Base-by-base conservation (phyloP, 2,329 filamentous ascomycete species). In the Arthroderma sp. region DNA sequence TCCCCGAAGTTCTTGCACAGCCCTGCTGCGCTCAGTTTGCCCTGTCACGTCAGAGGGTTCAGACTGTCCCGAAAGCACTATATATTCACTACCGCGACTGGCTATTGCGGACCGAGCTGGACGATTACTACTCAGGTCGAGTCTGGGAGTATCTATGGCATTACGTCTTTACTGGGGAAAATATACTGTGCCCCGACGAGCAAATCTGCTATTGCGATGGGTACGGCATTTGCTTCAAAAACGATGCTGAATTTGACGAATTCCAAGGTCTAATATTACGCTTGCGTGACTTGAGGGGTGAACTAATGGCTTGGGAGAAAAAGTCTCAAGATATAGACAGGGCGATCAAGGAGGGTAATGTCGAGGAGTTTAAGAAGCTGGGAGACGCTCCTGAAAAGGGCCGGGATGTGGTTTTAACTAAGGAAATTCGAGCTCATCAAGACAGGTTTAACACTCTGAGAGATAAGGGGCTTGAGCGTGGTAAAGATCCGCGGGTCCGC, bases 81-180 rank as follows among this genome's bases (percentile, higher is more conserved):
- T 80, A 74, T 53, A 61, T 75, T 22, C 72, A 68, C 54, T 74
- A 77, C 52, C 69, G 77, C 15, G 72, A 78, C 52, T 81, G 77
- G 77, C 60, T 80, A 2, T 62, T 78, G 29, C 66, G 67, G 11
- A 79, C 76, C 0, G 63, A 70, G 15, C 55, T 80, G 29, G 63
- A 61, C 27, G 75, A 80, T 53, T 70, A 68, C 38, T 62, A 78
- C 27, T 73, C 71, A 7, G 77, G 77, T 4, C 67, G 77, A 2
- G 66, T 80, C 10, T 80, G 75, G 65, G 77, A 81, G 56, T 80
- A 80, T 54, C 60, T 78, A 1, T 81, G 77, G 77, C 75, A 79
- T 47, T 74, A 71, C 47, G 67, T 80, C 8, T 81, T 80, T 54
- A 73, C 74, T 0, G 72, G 70, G 1, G 48, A 69, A 40, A 53